These are phyloP conservation scores for Mycena crocata DNA, from an alignment of 768 basidiomycete species.

Conservation along the genomic window DNA sequence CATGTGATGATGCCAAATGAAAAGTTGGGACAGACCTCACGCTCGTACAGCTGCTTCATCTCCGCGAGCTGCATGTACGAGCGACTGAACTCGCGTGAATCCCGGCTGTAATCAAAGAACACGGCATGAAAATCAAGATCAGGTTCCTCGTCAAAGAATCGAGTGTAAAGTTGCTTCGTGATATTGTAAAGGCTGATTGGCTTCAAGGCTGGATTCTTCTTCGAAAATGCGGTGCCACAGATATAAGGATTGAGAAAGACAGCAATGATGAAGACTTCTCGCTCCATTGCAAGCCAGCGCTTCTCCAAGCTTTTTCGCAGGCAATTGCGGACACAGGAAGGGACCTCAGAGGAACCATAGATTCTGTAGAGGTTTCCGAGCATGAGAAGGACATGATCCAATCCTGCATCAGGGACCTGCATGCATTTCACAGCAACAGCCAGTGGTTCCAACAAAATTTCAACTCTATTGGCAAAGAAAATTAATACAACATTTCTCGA, in stretches of 20 bases:
- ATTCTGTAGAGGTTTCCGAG: slow-evolving; percentile 28
- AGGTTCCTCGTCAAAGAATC: slow-evolving; percentile 2
- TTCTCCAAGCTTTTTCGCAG: slow-evolving; percentile 29
- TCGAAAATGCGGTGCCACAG: slow-evolving; percentile 2
- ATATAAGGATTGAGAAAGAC: slow-evolving; percentile 29
- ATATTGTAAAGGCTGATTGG: slow-evolving; percentile 1
- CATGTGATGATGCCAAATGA: too few species aligned
- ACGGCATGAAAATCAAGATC: slow-evolving; percentile 17
- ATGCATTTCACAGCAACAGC: slow-evolving; percentile 41
- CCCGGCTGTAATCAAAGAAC: slow-evolving; percentile 10
- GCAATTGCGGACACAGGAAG: background rate
- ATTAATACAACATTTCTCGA: background rate
- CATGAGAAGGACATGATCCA: slow-evolving; percentile 37
- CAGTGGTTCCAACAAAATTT: slow-evolving; percentile 34
- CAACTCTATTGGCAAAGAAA: background rate
- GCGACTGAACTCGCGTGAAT: slow-evolving; percentile 3
- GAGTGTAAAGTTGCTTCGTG: background rate
- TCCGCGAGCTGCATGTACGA: too few species aligned
- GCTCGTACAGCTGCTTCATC: too few species aligned
- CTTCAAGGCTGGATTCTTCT: background rate
- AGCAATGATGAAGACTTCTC: slow-evolving; percentile 22
- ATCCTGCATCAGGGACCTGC: slow-evolving; percentile 32
- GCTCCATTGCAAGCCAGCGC: slow-evolving; percentile 26
- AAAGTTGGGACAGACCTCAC: too few species aligned
- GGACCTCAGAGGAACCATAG: slow-evolving; percentile 5